A percentile compares a stretch with the other conserved stretches of the same genome.
Conservation (phyloP, 2,329 filamentous ascomycete genomes). For the Mycosphaerella sp. region DNA sequence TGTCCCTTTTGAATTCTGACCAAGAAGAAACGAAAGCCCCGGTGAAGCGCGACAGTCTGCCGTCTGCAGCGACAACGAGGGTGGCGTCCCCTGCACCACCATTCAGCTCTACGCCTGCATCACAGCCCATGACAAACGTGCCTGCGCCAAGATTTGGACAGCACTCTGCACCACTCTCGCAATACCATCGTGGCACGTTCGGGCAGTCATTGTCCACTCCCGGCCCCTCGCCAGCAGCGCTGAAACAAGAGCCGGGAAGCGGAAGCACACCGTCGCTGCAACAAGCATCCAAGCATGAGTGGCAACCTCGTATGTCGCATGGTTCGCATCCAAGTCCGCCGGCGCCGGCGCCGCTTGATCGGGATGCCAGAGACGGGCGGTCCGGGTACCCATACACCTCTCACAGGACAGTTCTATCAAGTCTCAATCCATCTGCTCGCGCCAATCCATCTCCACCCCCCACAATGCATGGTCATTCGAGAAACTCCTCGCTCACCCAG, state of each 20-base stretch:
- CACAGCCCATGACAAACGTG: conserved; percentile 19
- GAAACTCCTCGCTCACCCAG: conserved; percentile 30
- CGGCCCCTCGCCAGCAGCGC: conserved; percentile 14
- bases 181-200: conserved; percentile 23
- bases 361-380: conserved; percentile 23
- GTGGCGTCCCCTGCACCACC: conserved; percentile 24
- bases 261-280: conserved; percentile 14
- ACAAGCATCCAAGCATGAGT: conserved; percentile 25
- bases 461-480: conserved; percentile 28
- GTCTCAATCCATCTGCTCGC: conserved; percentile 26
- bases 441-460: conserved; percentile 35
- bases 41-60: conserved; percentile 28
- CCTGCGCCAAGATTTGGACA: conserved; percentile 25
- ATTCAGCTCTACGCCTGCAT: conserved; percentile 13
- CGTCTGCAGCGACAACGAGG: conserved; percentile 20
- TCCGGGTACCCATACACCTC: conserved; percentile 24
- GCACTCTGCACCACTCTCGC: conserved; percentile 24
- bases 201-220: conserved; percentile 21
- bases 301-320: conserved; percentile 21
- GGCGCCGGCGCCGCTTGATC: conserved; percentile 24
- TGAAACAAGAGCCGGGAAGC: conserved; percentile 28
- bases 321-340: conserved; percentile 22
- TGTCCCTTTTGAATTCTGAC: conserved; percentile 33
- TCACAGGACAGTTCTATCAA: conserved; percentile 28
- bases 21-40: conserved; percentile 24